Evolutionary conservation across 371 early-diverging fungal species (phyloP), one percentile per base, ranked within the genome.

Genomic region (Mortierella sp.): DNA sequence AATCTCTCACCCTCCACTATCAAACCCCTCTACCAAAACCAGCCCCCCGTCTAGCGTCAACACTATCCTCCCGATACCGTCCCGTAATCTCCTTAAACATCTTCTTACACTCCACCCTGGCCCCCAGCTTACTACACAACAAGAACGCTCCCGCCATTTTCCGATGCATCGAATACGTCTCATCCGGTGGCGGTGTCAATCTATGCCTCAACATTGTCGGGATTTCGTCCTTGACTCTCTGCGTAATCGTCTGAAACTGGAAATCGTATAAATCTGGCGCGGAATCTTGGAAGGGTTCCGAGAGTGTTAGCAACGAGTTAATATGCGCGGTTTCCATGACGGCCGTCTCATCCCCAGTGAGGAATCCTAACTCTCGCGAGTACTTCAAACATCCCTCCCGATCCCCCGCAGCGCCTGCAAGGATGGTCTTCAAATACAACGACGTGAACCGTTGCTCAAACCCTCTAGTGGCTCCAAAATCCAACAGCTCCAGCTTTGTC

Each of bases 181-280:
- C 99, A 77, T 98, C 99, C 9, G 99, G 99, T 24, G 99, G 99
- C 9, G 99, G 99, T 8, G 97, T 98, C 72, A 99, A 84, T 47
- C 99, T 90, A 78, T 98, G 95, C 65, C 94, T 92, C 73, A 99
- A 92, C 98, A 99, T 99, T 21, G 95, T 93, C 10, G 99, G 99
- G 75, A 99, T 98, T 19, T 95, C 93, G 42, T 94, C 94, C 60
- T 96, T 94, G 24, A 99, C 96, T 1, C 95, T 90, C 31, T 86
- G 87, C 1, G 98, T 97, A 13, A 99, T 94, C 21, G 95, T 95
- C 80, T 97, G 98, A 50, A 82, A 83, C 8, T 89, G 91, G 84
- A 98, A 99, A 76, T 98, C 95, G 86, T 94, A 98, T 7, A 85
- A 14, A 45, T 91, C 93, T 0, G 92, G 89, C 7, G 90, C 89